phyloP scores from a whole-genome alignment of 257 asterid genomes.

The Vinca minor region DNA sequence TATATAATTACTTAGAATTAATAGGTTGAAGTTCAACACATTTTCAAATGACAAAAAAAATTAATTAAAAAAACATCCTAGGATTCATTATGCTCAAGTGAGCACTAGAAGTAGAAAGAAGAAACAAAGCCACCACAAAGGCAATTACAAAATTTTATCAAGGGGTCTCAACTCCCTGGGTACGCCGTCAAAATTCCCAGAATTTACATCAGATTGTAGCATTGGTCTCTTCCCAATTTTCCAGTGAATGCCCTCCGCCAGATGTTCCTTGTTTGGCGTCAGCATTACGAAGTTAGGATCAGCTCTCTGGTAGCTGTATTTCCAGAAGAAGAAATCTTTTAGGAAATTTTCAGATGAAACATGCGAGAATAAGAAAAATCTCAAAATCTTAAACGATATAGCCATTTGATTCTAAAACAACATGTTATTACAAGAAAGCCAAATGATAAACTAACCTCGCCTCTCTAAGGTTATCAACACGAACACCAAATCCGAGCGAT shows the following conservation, averaged over 20 bases:
- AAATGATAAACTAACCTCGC: slow-evolving; percentile 49
- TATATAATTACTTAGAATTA: too few species aligned
- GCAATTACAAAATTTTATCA: slow-evolving; percentile 46
- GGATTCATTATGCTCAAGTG: neutral
- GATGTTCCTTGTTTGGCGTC: slow-evolving; percentile 89
- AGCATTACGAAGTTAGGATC: slow-evolving; percentile 91
- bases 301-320: slow-evolving; percentile 72
- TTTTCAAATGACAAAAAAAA: too few species aligned
- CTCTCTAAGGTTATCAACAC: slow-evolving; percentile 69
- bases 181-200: slow-evolving; percentile 68
- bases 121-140: too few species aligned
- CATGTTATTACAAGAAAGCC: slow-evolving; percentile 1
- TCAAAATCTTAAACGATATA: too few species aligned
- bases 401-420: neutral
- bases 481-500: slow-evolving; percentile 62
- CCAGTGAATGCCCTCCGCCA: slow-evolving; percentile 89
- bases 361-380: too few species aligned
- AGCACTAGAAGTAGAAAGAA: neutral
- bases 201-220: slow-evolving; percentile 61
- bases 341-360: neutral
- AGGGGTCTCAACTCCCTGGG: slow-evolving; percentile 80
- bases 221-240: slow-evolving; percentile 61
- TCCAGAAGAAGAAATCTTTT: neutral
- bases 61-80: neutral
- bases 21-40: too few species aligned